Conservation (phyloP, 2,329 filamentous ascomycete species). For the Talaromyces sp. region DNA sequence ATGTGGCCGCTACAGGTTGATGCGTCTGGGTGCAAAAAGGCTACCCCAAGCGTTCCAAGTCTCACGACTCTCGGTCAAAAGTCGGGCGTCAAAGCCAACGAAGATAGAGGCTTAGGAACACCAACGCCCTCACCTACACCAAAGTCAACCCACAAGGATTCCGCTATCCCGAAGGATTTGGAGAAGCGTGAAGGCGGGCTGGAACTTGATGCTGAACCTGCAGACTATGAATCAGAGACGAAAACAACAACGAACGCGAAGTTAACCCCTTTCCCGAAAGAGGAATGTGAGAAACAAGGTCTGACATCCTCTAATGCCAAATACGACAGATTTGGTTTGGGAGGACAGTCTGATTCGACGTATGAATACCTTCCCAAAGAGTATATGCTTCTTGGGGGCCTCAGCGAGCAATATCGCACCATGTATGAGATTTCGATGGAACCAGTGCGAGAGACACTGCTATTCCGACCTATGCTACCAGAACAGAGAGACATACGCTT, state of each 20-base stretch:
- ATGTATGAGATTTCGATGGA: conserved; percentile 45
- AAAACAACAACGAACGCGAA: conserved; percentile 11
- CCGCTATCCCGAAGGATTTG: conserved; percentile 19
- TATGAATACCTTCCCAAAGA: conserved; percentile 53
- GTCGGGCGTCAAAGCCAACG: conserved; percentile 16
- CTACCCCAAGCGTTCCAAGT: conserved; percentile 12
- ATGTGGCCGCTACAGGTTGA: conserved; percentile 78
- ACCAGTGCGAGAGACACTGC: conserved; percentile 37
- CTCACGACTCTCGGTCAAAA: conserved; percentile 22
- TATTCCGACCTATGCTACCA: conserved; percentile 45
- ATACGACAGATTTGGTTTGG: conserved; percentile 41
- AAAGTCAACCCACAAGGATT: background rate
- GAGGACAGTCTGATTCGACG: conserved; percentile 46
- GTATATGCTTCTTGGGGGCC: conserved; percentile 45
- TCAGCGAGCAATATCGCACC: conserved; percentile 39
- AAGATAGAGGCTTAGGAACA: background rate
- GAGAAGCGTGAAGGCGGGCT: conserved; percentile 25
- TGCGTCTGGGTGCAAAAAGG: conserved; percentile 68
- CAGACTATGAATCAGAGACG: conserved; percentile 22
- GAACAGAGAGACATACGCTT: conserved; percentile 43
- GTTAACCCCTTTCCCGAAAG: conserved; percentile 6
- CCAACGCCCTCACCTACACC: conserved; percentile 11
- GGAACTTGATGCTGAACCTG: conserved; percentile 28
- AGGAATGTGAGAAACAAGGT: conserved; percentile 40
- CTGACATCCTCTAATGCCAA: conserved; percentile 34